phyloP scores from a whole-genome alignment of 306 rosid genomes.

The Cucurbita moschata region DNA sequence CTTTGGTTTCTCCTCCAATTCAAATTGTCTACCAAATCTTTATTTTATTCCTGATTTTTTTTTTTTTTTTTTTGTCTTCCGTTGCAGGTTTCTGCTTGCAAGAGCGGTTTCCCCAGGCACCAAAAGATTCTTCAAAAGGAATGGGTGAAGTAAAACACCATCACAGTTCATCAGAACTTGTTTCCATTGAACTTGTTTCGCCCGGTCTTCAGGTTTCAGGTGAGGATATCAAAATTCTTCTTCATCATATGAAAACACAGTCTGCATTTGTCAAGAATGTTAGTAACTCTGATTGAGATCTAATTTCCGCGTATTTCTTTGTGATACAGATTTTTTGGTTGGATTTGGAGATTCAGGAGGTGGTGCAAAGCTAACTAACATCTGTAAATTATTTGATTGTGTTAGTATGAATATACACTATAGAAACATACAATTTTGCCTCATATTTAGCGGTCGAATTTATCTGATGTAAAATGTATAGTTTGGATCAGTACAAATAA shows the following conservation, averaged over 20 bases:
- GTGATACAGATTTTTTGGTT: neutral
- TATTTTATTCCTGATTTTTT: neutral
- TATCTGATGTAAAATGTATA: conserved; percentile 4
- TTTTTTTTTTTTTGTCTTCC: neutral
- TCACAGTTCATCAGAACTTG: neutral
- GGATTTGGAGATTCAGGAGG: conserved; percentile 3
- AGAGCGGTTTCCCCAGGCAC: conserved; percentile 63
- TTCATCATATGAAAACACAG: too few relatives aligned
- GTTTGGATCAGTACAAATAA: neutral
- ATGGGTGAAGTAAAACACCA: conserved; percentile 34
- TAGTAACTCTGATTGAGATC: neutral
- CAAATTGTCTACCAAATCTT: neutral
- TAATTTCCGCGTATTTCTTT: neutral
- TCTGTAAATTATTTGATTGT: neutral
- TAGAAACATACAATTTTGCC: neutral
- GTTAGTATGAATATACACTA: neutral
- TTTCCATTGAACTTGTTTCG: neutral
- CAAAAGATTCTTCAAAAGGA: conserved; percentile 55
- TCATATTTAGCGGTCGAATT: neutral
- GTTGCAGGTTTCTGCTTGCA: conserved; percentile 79
- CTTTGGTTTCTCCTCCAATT: neutral
- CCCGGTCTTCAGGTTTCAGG: conserved; percentile 4
- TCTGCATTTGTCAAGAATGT: too few relatives aligned
- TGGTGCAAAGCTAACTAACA: conserved; percentile 1
- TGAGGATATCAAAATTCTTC: neutral